These are phyloP conservation scores for Fragaria ananassa DNA, from an alignment of 306 rosid species.

Conservation along the genomic window DNA sequence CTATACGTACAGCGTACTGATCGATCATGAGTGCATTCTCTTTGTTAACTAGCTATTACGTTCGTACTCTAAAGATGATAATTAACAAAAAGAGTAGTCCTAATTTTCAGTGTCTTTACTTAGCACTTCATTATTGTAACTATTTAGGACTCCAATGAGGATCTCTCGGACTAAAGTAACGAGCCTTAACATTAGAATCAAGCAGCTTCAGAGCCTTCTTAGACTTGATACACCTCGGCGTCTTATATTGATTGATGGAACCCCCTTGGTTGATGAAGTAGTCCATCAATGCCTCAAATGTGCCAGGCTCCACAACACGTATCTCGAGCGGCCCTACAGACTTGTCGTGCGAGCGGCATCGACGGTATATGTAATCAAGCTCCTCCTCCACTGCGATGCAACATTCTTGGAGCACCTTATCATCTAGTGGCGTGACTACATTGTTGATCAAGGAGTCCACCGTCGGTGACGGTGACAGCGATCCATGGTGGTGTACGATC, in stretches of 20 bases:
- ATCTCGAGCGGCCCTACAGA: constrained; percentile 81
- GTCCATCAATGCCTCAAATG: constrained; percentile 80
- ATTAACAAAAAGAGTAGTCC: neutral
- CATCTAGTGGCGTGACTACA: constrained; percentile 17
- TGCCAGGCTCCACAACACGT: constrained; percentile 74
- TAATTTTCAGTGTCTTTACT: neutral
- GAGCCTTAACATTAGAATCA: constrained; percentile 50
- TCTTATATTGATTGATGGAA: constrained; percentile 88
- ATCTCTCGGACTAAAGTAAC: constrained; percentile 71
- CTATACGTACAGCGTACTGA: neutral
- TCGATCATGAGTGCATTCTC: neutral
- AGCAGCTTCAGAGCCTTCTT: constrained; percentile 61
- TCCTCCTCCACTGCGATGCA: constrained; percentile 79
- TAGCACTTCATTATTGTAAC: neutral
- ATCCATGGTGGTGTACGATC: constrained; percentile 31
- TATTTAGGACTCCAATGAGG: constrained; percentile 59
- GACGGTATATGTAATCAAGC: constrained; percentile 62
- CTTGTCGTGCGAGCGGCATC: constrained; percentile 63
- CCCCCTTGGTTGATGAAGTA: constrained; percentile 66
- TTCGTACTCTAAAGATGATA: neutral
- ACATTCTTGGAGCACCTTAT: constrained; percentile 60
- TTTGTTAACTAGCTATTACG: neutral
- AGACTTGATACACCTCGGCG: constrained; percentile 81
- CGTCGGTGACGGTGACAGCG: neutral
- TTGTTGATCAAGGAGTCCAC: neutral